Conservation (phyloP, 2,329 filamentous ascomycete genomes). For the Calonectria pseudoreteaudii region DNA sequence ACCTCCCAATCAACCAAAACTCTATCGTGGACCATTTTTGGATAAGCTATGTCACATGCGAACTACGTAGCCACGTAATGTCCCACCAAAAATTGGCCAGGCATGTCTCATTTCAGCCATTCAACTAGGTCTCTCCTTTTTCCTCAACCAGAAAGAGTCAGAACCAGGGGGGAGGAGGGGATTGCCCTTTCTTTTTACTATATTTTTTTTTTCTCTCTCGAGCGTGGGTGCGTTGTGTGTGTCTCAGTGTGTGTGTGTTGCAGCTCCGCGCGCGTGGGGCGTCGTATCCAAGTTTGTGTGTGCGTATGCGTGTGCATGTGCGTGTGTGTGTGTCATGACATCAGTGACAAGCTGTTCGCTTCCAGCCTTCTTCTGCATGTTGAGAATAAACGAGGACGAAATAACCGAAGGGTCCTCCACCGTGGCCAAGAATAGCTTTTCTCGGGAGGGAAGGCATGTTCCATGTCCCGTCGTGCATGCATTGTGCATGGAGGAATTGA, state of each 20-base stretch:
- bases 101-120: neutral
- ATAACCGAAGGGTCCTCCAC: neutral
- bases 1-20: neutral
- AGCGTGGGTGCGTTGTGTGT: neutral
- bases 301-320: too few relatives aligned
- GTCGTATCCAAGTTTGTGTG: neutral
- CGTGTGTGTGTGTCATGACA: neutral
- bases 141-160: neutral
- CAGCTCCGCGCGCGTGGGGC: neutral
- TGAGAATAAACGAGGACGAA: neutral
- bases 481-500: conserved; percentile 28
- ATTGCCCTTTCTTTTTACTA: neutral
- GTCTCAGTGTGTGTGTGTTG: neutral
- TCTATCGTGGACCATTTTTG: neutral
- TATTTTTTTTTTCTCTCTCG: neutral
- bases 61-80: neutral
- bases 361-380: neutral
- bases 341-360: neutral
- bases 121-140: neutral
- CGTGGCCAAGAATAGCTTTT: neutral
- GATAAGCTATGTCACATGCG: neutral
- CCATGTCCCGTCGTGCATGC: conserved; percentile 7
- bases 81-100: neutral
- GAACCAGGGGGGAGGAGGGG: neutral
- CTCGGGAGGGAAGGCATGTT: conserved; percentile 3